These are phyloP conservation scores for Xylaria flabelliformis DNA, from an alignment of 495 filamentous ascomycete species.

Conservation along the genomic window DNA sequence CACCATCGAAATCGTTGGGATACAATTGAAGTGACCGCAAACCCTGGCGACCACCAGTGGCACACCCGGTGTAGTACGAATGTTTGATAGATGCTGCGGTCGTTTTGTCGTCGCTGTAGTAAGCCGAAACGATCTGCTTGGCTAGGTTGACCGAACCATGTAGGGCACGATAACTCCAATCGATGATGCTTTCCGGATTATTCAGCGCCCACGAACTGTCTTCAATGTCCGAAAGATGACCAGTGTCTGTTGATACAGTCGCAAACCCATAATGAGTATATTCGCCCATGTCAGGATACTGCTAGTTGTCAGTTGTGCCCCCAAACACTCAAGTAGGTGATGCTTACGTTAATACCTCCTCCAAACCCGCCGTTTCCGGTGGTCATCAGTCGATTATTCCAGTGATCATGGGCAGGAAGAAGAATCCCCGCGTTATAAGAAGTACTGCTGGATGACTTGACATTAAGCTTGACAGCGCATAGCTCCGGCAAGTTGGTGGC, in stretches of 20 bases:
- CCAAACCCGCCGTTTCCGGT: conserved; percentile 29
- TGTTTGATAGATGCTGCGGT: conserved; percentile 34
- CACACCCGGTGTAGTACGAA: conserved; percentile 61
- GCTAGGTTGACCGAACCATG: conserved; percentile 54
- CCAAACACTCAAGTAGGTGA: neutral
- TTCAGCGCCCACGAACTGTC: conserved; percentile 56
- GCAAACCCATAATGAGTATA: conserved; percentile 56
- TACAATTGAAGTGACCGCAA: conserved; percentile 55
- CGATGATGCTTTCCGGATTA: conserved; percentile 43
- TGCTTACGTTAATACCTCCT: conserved; percentile 30
- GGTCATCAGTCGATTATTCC: conserved; percentile 31
- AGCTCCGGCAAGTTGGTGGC: conserved; percentile 50
- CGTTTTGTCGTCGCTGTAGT: conserved; percentile 43
- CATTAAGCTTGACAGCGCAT: conserved; percentile 56
- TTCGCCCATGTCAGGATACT: conserved; percentile 31
- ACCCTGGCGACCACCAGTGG: conserved; percentile 62
- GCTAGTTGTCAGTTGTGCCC: neutral
- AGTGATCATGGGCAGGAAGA: conserved; percentile 44
- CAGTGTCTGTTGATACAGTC: conserved; percentile 60
- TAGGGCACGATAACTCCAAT: conserved; percentile 59
- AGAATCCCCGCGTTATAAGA: conserved; percentile 56
- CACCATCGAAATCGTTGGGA: conserved; percentile 66
- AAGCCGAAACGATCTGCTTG: conserved; percentile 48
- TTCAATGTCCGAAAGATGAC: conserved; percentile 50
- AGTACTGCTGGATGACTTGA: conserved; percentile 48